Evolutionary conservation across 2,329 filamentous ascomycete genomes (phyloP).

Genomic region (Setomelanomma holmii): DNA sequence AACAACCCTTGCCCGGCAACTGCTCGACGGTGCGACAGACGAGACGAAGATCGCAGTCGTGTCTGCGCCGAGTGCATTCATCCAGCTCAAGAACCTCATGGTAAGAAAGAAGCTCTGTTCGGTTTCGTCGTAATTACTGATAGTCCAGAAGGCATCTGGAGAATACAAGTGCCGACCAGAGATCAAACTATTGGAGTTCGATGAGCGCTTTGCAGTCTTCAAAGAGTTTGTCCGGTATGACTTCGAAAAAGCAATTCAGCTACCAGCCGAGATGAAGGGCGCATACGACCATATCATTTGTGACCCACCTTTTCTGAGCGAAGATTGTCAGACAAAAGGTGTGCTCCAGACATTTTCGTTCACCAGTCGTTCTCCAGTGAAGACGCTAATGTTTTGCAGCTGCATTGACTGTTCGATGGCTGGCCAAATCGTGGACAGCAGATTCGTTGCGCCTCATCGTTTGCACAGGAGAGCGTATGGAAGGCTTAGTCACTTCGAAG

Average conservation of each 20-base stretch:
- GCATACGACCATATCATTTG: conserved; percentile 73
- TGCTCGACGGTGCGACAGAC: conserved; percentile 67
- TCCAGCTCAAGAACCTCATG: conserved; percentile 75
- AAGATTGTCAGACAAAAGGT: conserved; percentile 83
- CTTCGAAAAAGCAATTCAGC: conserved; percentile 70
- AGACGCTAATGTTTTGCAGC: conserved; percentile 53
- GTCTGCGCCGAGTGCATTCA: conserved; percentile 78
- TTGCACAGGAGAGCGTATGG: conserved; percentile 82
- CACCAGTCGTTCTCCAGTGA: no score
- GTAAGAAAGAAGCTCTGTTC: conserved; percentile 49
- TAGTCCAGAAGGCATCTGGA: conserved; percentile 31
- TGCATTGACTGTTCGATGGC: conserved; percentile 77
- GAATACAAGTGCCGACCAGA: conserved; percentile 56
- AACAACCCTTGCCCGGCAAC: conserved; percentile 65
- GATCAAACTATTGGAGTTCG: conserved; percentile 74
- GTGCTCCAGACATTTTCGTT: not conserved
- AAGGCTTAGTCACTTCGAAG: conserved; percentile 63
- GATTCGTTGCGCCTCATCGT: conserved; percentile 61
- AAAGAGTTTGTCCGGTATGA: conserved; percentile 78
- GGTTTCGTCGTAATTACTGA: not conserved
- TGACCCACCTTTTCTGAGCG: conserved; percentile 80
- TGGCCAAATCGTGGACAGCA: conserved; percentile 62
- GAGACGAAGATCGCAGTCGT: conserved; percentile 71
- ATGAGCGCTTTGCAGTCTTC: conserved; percentile 76
- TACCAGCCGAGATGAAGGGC: conserved; percentile 69